phyloP scores from a whole-genome alignment of 305 asterid species.

The Striga hermonthica region DNA sequence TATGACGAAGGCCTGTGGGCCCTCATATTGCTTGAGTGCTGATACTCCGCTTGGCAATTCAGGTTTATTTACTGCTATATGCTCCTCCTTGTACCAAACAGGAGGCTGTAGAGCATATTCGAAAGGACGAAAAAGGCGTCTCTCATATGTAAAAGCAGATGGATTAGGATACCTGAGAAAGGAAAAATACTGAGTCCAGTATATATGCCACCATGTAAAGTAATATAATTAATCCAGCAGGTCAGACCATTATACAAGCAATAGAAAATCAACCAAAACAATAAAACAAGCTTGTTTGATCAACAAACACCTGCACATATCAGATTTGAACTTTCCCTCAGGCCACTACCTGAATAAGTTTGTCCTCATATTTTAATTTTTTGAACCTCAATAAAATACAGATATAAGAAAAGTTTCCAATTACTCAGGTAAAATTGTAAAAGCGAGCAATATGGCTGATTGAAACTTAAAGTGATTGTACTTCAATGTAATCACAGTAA shows the following conservation, averaged over 20 bases:
- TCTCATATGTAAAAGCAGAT: constrained; percentile 82
- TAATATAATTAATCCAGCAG: constrained; percentile 9
- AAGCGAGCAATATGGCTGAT: not conserved
- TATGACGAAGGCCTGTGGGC: constrained; percentile 91
- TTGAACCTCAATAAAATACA: too few relatives aligned
- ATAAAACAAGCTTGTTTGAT: not conserved
- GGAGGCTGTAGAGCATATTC: constrained; percentile 99
- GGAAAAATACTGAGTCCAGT: constrained; percentile 17
- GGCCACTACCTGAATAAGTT: too few relatives aligned
- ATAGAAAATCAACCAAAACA: not conserved
- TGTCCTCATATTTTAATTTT: too few relatives aligned
- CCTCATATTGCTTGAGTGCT: constrained; percentile 69
- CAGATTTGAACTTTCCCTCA: too few relatives aligned
- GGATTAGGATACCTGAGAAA: constrained; percentile 88
- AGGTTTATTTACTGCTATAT: constrained; percentile 86
- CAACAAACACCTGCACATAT: too few relatives aligned
- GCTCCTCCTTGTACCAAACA: constrained; percentile 79
- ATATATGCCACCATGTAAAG: constrained; percentile 1
- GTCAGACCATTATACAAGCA: constrained; percentile 6
- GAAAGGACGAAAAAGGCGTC: constrained; percentile 89
- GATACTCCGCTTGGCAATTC: constrained; percentile 75
- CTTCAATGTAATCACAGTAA: not conserved
- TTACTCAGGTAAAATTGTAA: not conserved
- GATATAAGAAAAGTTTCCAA: not conserved
- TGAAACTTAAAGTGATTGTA: not conserved